phyloP scores from a whole-genome alignment of 495 filamentous ascomycete species.

The Hyphodiscus hymeniophilus region DNA sequence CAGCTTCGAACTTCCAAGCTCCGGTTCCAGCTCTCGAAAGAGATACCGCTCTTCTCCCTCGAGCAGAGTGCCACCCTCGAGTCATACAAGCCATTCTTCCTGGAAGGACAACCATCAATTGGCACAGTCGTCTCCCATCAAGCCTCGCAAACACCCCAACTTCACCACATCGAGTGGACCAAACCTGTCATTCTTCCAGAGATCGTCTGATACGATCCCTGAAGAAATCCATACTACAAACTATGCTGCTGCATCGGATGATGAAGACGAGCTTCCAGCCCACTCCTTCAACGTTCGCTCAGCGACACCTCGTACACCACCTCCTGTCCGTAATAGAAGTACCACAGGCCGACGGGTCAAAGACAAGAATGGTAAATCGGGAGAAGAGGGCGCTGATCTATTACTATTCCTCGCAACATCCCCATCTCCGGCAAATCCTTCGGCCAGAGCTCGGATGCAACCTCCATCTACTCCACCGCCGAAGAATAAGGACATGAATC shows the following conservation, averaged over 20 bases:
- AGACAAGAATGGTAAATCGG: conserved; percentile 38
- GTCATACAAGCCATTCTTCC: conserved; percentile 35
- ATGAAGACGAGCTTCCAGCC: conserved; percentile 67
- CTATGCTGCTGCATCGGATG: conserved; percentile 59
- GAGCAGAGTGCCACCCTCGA: conserved; percentile 45
- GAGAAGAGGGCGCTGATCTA: conserved; percentile 83
- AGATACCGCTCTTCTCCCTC: conserved; percentile 63
- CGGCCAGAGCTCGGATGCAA: conserved; percentile 38
- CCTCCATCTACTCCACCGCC: conserved; percentile 85
- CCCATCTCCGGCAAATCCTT: conserved; percentile 63
- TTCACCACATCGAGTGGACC: conserved; percentile 54
- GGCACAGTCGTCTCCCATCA: conserved; percentile 75
- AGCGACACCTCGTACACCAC: conserved; percentile 78
- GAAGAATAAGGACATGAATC: conserved; percentile 55
- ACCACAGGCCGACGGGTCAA: conserved; percentile 12
- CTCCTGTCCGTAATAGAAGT: conserved; percentile 53
- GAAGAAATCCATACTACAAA: conserved; percentile 40
- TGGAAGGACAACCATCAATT: conserved; percentile 71
- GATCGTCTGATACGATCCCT: conserved; percentile 56
- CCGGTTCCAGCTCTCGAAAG: conserved; percentile 45
- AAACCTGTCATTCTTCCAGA: conserved; percentile 58
- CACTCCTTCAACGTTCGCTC: conserved; percentile 68
- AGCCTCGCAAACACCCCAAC: conserved; percentile 52
- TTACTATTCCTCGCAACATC: conserved; percentile 89
- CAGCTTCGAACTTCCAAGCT: conserved; percentile 29